Conservation (phyloP, 129 eudicot genomes). For the Escallonia rubra region DNA sequence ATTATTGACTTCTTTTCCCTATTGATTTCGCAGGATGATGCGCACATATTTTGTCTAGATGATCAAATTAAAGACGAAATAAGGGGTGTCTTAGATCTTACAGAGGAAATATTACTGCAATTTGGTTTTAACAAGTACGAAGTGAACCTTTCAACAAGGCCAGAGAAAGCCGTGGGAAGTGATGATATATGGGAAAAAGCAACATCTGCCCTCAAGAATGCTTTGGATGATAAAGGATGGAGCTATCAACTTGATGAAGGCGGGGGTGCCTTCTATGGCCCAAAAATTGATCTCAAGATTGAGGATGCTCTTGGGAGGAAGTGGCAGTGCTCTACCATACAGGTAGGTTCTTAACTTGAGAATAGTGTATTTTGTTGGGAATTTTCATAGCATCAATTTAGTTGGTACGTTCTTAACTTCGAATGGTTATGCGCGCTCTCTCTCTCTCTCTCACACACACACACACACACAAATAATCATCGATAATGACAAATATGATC, state of each 20-base stretch:
- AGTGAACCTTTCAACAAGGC: constrained; percentile 94
- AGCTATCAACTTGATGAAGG: constrained; percentile 86
- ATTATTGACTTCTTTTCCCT: neutral
- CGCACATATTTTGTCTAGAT: constrained; percentile 92
- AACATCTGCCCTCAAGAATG: constrained; percentile 81
- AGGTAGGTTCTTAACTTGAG: constrained; percentile 33
- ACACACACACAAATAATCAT: neutral
- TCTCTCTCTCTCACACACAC: too few relatives aligned
- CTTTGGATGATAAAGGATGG: constrained; percentile 96
- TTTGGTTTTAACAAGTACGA: constrained; percentile 92
- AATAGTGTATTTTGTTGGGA: neutral
- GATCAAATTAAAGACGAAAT: constrained; percentile 97
- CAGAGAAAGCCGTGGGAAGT: constrained; percentile 86
- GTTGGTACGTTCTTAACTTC: neutral
- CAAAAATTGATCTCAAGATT: constrained; percentile 94
- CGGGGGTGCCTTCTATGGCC: constrained; percentile 99
- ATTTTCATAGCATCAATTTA: neutral
- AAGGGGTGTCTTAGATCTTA: constrained; percentile 95
- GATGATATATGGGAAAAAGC: constrained; percentile 97
- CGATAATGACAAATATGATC: neutral
- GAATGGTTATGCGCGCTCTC: neutral
- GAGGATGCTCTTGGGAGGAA: constrained; percentile 98
- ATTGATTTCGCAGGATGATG: constrained; percentile 67
- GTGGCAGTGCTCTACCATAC: constrained; percentile 98
- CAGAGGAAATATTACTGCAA: constrained; percentile 80